Evolutionary conservation across 139 green algal species (phyloP).

Genomic region (Chloropicon primus): DNA sequence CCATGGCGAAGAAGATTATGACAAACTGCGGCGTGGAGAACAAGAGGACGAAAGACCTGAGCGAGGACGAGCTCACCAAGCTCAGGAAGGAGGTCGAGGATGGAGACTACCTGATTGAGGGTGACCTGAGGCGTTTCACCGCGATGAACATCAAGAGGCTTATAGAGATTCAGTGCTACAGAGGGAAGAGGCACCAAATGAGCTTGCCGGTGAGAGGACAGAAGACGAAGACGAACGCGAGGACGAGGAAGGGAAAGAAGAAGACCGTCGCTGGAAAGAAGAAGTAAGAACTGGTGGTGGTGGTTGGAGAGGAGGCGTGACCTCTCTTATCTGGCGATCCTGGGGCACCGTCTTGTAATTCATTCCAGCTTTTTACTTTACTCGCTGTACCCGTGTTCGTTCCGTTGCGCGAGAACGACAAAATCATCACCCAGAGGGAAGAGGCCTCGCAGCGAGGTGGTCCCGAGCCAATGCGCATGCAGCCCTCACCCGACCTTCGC

Average conservation of each 20-base stretch:
- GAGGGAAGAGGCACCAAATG: constrained; percentile 64
- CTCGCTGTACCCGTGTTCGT: too few species aligned
- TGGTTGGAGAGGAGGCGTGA: not conserved
- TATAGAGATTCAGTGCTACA: constrained; percentile 96
- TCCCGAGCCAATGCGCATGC: too few species aligned
- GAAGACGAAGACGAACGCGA: constrained; percentile 91
- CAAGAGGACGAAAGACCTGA: constrained; percentile 87
- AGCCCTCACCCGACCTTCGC: not conserved
- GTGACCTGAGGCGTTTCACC: constrained; percentile 69
- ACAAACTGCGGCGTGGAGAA: constrained; percentile 73
- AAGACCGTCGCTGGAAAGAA: constrained; percentile 73
- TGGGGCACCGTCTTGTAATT: constrained; percentile 1
- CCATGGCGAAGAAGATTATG: constrained; percentile 82
- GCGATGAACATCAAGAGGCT: constrained; percentile 91
- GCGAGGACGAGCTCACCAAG: constrained; percentile 89
- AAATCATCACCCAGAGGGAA: too few species aligned
- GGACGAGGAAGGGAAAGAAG: constrained; percentile 78
- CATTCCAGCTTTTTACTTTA: too few species aligned
- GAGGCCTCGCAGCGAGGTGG: too few species aligned
- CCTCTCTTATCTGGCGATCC: not conserved
- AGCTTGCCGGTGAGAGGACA: constrained; percentile 83
- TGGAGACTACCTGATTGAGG: constrained; percentile 31
- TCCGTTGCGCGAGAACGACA: too few species aligned
- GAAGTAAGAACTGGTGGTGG: constrained; percentile 38
- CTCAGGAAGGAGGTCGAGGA: constrained; percentile 58